Percentiles rank a stretch among this genome's conserved stretches.
phyloP scores from a whole-genome alignment of 345 rosid species.

The Corchorus olitorius region DNA sequence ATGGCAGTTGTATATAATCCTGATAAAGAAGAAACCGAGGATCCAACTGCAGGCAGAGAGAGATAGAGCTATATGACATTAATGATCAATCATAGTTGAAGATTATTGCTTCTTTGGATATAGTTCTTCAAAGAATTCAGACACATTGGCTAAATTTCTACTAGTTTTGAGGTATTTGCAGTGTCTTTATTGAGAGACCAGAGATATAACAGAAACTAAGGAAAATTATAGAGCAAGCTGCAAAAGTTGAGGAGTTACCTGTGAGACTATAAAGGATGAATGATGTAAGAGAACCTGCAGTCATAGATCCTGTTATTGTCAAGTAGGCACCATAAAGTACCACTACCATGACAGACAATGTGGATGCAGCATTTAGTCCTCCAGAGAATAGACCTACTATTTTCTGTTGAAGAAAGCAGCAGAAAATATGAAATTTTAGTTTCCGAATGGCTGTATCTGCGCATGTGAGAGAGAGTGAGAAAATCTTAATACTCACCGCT shows the following conservation, averaged over 20 bases:
- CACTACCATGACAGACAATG: conserved; percentile 73
- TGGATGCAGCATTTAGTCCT: conserved; percentile 86
- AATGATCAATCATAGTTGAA: neutral
- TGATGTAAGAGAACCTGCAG: conserved; percentile 88
- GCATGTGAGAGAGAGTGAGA: neutral
- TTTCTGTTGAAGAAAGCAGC: conserved; percentile 41
- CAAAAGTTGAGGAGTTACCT: conserved; percentile 44
- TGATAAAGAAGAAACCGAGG: conserved; percentile 80
- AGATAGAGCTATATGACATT: neutral
- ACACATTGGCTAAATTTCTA: neutral
- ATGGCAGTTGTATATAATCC: conserved; percentile 84
- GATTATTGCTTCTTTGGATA: neutral
- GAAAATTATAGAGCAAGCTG: neutral
- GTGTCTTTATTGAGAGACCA: neutral
- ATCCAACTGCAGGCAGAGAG: conserved; percentile 67
- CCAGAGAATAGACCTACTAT: conserved; percentile 77
- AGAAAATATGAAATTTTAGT: neutral
- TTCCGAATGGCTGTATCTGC: neutral
- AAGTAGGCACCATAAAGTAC: conserved; percentile 88
- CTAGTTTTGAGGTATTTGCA: neutral
- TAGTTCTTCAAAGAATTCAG: neutral
- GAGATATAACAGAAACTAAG: neutral
- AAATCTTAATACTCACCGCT: conserved; percentile 63
- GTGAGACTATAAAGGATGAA: conserved; percentile 97
- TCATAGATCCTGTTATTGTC: conserved; percentile 82